Percentiles rank a stretch among this genome's conserved stretches.
phyloP scores from a whole-genome alignment of 441 rosid genomes.

The Iberis amara region DNA sequence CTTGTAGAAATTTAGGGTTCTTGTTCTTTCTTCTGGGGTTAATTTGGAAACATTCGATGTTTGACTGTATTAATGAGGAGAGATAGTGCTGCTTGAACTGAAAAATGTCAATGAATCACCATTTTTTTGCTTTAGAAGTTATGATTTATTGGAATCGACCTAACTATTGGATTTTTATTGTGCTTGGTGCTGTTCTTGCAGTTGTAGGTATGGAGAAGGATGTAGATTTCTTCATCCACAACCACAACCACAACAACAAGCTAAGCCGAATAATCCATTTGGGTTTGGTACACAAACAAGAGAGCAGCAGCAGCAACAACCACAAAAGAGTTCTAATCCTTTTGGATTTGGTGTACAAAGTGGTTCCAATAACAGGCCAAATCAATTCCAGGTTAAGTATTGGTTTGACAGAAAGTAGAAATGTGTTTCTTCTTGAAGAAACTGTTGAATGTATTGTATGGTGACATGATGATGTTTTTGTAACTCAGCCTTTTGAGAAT shows the following conservation, averaged over 20 bases:
- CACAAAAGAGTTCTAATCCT: slow-evolving; percentile 38
- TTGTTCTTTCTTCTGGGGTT: slow-evolving; percentile 1
- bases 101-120: not conserved
- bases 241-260: too few relatives aligned
- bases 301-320: slow-evolving; percentile 30
- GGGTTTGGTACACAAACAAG: slow-evolving; percentile 48
- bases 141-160: not conserved
- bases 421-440: slow-evolving; percentile 11
- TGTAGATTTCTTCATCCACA: slow-evolving; percentile 66
- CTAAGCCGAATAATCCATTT: slow-evolving; percentile 40
- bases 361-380: slow-evolving; percentile 31
- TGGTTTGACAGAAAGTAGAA: not conserved
- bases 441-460: slow-evolving; percentile 6
- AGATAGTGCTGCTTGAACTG: not conserved
- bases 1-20: not conserved
- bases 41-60: not conserved
- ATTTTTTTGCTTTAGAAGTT: not conserved
- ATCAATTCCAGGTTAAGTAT: slow-evolving; percentile 59
- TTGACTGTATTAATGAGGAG: not conserved
- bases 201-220: slow-evolving; percentile 75
- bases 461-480: slow-evolving; percentile 20
- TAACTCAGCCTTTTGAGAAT: slow-evolving; percentile 66
- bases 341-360: slow-evolving; percentile 84
- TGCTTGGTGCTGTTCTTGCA: slow-evolving; percentile 32
- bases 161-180: not conserved